These are phyloP conservation scores for Cicer arietinum DNA, from an alignment of 306 rosid genomes.

Conservation along the genomic window DNA sequence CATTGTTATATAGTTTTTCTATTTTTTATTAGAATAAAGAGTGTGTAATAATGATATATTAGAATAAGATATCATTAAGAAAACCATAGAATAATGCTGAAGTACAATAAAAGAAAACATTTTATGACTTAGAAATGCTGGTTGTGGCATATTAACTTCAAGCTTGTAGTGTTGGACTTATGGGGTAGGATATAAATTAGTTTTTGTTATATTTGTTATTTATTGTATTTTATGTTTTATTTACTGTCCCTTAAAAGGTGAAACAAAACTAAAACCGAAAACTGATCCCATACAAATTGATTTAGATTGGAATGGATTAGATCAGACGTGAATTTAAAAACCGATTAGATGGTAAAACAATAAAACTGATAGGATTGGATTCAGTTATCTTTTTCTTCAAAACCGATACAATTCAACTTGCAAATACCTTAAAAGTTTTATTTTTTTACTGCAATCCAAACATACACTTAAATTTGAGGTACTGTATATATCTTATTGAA, in stretches of 20 bases:
- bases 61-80: background rate
- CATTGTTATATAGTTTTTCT: background rate
- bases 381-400: background rate
- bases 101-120: background rate
- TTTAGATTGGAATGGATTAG: background rate
- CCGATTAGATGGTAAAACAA: background rate
- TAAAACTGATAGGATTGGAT: background rate
- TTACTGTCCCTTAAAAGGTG: background rate
- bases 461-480: background rate
- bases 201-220: background rate
- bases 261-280: background rate
- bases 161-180: background rate
- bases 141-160: background rate
- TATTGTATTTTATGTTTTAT: background rate
- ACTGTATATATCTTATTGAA: constrained; percentile 8
- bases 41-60: background rate
- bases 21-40: background rate
- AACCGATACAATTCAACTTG: background rate
- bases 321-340: background rate
- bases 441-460: background rate
- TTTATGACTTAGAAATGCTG: background rate
- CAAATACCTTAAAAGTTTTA: background rate
- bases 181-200: background rate
- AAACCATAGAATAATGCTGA: no score
- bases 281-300: background rate